Conservation (phyloP, 2,329 filamentous ascomycete genomes). For the Epichloe uncinata region DNA sequence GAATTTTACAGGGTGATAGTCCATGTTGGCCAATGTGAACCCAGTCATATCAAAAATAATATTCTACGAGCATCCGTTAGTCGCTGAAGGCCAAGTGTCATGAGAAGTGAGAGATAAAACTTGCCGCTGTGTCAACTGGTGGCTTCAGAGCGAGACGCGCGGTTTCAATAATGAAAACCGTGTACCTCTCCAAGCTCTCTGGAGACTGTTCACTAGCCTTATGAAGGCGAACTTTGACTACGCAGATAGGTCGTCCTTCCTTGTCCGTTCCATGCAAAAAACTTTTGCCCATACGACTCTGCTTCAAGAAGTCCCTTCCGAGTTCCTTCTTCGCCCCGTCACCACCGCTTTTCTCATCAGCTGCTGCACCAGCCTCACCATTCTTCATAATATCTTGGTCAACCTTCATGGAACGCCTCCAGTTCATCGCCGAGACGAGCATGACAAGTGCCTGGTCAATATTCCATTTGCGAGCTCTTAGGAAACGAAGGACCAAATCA, state of each 20-base stretch:
- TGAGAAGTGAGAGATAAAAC: conserved; percentile 21
- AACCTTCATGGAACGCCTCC: conserved; percentile 71
- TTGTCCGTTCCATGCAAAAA: conserved; percentile 83
- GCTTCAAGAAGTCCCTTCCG: conserved; percentile 65
- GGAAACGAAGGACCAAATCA: conserved; percentile 65
- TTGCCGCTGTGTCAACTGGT: conserved; percentile 82
- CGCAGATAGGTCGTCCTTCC: conserved; percentile 70
- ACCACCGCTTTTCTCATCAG: conserved; percentile 43
- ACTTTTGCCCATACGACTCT: conserved; percentile 83
- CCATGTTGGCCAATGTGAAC: conserved; percentile 94
- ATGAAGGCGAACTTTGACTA: conserved; percentile 73
- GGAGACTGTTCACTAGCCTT: conserved; percentile 70
- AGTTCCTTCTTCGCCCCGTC: conserved; percentile 45
- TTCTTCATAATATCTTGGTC: conserved; percentile 75
- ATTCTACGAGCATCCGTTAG: conserved; percentile 38
- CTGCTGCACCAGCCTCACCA: conserved; percentile 56
- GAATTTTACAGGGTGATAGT: conserved; percentile 93
- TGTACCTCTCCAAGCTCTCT: conserved; percentile 73
- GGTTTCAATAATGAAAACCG: conserved; percentile 89
- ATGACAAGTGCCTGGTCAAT: conserved; percentile 86
- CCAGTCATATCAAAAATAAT: conserved; percentile 93
- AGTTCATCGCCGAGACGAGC: conserved; percentile 88
- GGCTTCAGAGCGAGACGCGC: conserved; percentile 68
- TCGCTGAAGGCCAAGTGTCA: neutral
- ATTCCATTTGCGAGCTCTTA: conserved; percentile 91